These are phyloP conservation scores for Fusarium palustre DNA, from an alignment of 2,329 filamentous ascomycete genomes.

Conservation along the genomic window DNA sequence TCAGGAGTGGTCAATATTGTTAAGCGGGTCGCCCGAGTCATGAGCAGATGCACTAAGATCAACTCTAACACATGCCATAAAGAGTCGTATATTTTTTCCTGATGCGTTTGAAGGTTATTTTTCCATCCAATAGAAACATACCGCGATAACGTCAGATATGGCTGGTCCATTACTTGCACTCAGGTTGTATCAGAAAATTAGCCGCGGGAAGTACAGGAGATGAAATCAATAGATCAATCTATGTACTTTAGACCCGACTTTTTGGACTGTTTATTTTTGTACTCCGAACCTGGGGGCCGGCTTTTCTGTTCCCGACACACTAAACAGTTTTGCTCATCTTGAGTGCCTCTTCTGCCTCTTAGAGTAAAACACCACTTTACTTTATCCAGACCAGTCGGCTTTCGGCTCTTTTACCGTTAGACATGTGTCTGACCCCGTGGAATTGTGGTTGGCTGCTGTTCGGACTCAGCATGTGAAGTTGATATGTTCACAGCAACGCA, in stretches of 20 bases:
- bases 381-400: conserved; percentile 36
- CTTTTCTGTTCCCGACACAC: too few relatives aligned
- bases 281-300: too few relatives aligned
- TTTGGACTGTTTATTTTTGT: too few relatives aligned
- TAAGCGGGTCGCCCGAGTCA: conserved; percentile 38
- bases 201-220: too few relatives aligned
- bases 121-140: conserved; percentile 30
- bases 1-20: conserved; percentile 21
- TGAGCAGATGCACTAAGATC: conserved; percentile 27
- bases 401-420: conserved; percentile 27
- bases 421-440: conserved; percentile 21
- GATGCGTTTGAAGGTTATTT: conserved; percentile 33
- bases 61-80: conserved; percentile 27
- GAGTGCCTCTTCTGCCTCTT: conserved; percentile 17
- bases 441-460: background rate
- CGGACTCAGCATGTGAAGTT: conserved; percentile 24
- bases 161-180: conserved; percentile 17
- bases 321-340: conserved; percentile 11
- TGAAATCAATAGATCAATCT: too few relatives aligned
- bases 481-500: conserved; percentile 1
- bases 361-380: conserved; percentile 8
- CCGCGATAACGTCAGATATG: conserved; percentile 24
- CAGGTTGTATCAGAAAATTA: too few relatives aligned
- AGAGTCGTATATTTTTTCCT: conserved; percentile 29
- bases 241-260: too few relatives aligned